Evolutionary conservation across 2,329 filamentous ascomycete species (phyloP), one percentile per base, ranked within the genome.

Genomic region (Epichloe coenophiala): DNA sequence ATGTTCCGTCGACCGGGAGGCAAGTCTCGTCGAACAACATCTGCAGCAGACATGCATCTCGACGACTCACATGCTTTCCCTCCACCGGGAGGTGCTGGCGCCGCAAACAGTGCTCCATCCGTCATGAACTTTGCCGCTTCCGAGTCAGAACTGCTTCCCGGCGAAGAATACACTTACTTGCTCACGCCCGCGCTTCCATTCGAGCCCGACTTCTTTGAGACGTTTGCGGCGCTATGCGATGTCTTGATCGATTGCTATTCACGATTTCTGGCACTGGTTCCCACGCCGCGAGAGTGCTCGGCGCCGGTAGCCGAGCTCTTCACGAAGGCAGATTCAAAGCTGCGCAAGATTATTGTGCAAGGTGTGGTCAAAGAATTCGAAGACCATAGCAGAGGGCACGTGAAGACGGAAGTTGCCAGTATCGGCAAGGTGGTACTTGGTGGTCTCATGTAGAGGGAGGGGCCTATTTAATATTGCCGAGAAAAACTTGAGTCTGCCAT

Each of bases 181-280:
- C 76, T 96, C 19, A 97, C 91, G 17, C 93, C 93, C 0, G 84
- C 83, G 13, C 71, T 98, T 45, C 93, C 93, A 0, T 98, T 98
- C 62, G 90, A 97, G 56, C 93, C 93, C 0, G 93, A 98, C 67
- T 98, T 95, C 61, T 93, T 91, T 66, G 89, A 94, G 70, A 96
- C 90, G 0, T 97, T 97, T 69, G 85, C 89, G 13, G 96, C 93
- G 12, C 75, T 98, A 7, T 97, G 93, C 70, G 93, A 98, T 63
- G 88, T 95, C 3, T 71, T 98, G 54, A 94, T 96, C 59, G 93
- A 97, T 65, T 88, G 83, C 61, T 98, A 98, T 68, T 81, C 82
- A 37, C 80, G 83, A 50, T 79, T 98, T 27, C 72, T 94, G 59
- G 75, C 74, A 42, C 72, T 98, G 53, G 73, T 97, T 21, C 76